Percentiles rank a stretch among this genome's conserved stretches.
These are phyloP conservation scores for Tolypocladium nubicola DNA, from an alignment of 2,329 filamentous ascomycete genomes.

Conservation along the genomic window DNA sequence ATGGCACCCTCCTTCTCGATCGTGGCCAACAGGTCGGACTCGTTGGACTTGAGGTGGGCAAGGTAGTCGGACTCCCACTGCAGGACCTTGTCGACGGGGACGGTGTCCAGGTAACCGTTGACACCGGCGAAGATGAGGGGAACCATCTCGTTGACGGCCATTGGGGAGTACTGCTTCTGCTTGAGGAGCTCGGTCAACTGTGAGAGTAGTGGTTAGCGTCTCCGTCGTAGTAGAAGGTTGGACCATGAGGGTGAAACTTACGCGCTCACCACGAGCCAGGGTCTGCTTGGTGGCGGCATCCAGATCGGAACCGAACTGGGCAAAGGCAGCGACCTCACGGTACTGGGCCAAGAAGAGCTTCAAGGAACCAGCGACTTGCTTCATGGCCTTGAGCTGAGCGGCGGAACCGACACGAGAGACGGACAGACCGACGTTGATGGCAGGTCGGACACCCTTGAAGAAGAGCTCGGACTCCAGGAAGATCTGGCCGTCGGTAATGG, in stretches of 20 bases:
- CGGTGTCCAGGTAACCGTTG: slow-evolving; percentile 83
- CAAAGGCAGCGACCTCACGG: slow-evolving; percentile 99
- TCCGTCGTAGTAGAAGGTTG: not conserved
- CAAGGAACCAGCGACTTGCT: slow-evolving; percentile 98
- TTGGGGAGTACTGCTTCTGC: slow-evolving; percentile 99
- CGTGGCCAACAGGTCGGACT: slow-evolving; percentile 68
- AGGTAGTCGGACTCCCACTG: slow-evolving; percentile 94
- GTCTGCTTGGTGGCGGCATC: slow-evolving; percentile 99
- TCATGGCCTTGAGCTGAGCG: slow-evolving; percentile 99
- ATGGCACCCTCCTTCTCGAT: slow-evolving; percentile 95
- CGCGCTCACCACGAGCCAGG: slow-evolving; percentile 93
- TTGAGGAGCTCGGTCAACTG: slow-evolving; percentile 92
- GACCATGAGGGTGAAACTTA: slow-evolving; percentile 34
- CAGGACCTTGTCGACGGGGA: slow-evolving; percentile 87
- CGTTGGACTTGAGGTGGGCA: slow-evolving; percentile 81
- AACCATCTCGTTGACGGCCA: slow-evolving; percentile 99
- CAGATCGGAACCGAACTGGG: slow-evolving; percentile 99
- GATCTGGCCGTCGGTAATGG: slow-evolving; percentile 98
- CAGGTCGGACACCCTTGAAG: slow-evolving; percentile 99
- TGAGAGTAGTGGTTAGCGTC: slow-evolving; percentile 1
- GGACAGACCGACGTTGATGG: slow-evolving; percentile 99
- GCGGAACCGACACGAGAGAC: slow-evolving; percentile 99
- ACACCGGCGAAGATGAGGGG: slow-evolving; percentile 98
- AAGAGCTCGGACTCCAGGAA: slow-evolving; percentile 99
- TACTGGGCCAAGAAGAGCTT: slow-evolving; percentile 99